These are phyloP conservation scores for Neoascochyta sp. DNA, from an alignment of 2,329 filamentous ascomycete species.

Conservation along the genomic window DNA sequence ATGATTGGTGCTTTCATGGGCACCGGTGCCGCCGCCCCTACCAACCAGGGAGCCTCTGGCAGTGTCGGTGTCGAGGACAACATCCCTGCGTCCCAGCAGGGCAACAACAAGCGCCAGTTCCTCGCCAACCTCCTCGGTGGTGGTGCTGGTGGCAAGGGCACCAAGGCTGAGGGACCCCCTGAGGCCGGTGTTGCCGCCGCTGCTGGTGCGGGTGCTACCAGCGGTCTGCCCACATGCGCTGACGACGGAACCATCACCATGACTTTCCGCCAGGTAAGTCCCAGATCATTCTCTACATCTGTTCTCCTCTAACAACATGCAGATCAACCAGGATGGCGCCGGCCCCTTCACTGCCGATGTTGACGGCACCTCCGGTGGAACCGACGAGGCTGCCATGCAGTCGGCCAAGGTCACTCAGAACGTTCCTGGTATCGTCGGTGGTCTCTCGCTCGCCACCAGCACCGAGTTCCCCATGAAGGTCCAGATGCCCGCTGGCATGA, in stretches of 20 bases:
- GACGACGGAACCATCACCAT: slow-evolving; percentile 60
- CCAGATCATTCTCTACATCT: neutral
- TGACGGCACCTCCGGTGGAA: slow-evolving; percentile 62
- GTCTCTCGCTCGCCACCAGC: slow-evolving; percentile 55
- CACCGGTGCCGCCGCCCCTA: slow-evolving; percentile 22
- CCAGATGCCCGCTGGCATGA: slow-evolving; percentile 65
- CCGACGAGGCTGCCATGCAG: slow-evolving; percentile 58
- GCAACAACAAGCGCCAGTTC: slow-evolving; percentile 27
- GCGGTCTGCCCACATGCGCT: slow-evolving; percentile 58
- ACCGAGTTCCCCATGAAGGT: slow-evolving; percentile 63
- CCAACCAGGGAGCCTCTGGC: slow-evolving; percentile 29
- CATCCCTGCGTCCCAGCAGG: slow-evolving; percentile 17
- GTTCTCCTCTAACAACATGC: slow-evolving; percentile 1
- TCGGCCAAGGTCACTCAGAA: slow-evolving; percentile 57
- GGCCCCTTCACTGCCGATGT: slow-evolving; percentile 60
- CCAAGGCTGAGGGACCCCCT: slow-evolving; percentile 45
- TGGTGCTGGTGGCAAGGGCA: slow-evolving; percentile 40
- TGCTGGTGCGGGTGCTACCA: slow-evolving; percentile 51
- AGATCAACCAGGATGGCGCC: slow-evolving; percentile 66
- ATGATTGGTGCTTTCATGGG: slow-evolving; percentile 62
- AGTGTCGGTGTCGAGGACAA: slow-evolving; percentile 35
- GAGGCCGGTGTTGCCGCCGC: slow-evolving; percentile 56
- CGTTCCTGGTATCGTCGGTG: slow-evolving; percentile 58
- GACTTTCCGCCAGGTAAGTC: slow-evolving; percentile 56
- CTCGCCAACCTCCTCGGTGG: slow-evolving; percentile 36